Conservation (phyloP, 768 basidiomycete species). For the Stropharia rugosoannulata region DNA sequence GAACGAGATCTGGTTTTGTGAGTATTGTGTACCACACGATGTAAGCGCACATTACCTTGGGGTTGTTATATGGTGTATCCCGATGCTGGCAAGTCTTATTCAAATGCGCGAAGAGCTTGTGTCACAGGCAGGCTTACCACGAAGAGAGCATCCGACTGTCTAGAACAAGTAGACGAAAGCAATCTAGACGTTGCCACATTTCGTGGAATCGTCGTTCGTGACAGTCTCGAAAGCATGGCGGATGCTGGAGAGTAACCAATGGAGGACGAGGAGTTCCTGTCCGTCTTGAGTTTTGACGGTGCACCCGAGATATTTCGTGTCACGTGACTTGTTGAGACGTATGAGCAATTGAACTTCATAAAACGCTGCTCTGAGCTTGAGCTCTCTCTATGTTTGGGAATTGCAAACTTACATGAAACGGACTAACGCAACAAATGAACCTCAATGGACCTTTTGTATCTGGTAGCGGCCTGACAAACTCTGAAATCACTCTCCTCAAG, state of each 20-base stretch:
- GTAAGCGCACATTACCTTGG: conserved; percentile 49
- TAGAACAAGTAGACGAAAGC: conserved; percentile 42
- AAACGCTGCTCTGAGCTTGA: no score
- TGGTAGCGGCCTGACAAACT: conserved; percentile 11
- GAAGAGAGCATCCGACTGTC: conserved; percentile 82
- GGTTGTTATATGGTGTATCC: conserved; percentile 93
- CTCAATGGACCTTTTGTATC: background rate
- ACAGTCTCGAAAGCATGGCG: conserved; percentile 21
- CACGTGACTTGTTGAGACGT: background rate
- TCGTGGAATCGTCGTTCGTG: conserved; percentile 14
- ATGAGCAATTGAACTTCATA: no score
- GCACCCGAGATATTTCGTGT: conserved; percentile 8
- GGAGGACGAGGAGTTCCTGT: background rate
- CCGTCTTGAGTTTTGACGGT: background rate
- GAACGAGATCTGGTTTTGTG: conserved; percentile 73
- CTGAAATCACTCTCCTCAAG: conserved; percentile 24
- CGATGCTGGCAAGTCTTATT: conserved; percentile 66
- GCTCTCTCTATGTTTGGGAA: background rate
- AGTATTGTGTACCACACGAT: background rate
- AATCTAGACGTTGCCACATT: conserved; percentile 26
- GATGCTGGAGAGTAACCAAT: background rate
- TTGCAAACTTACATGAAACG: background rate
- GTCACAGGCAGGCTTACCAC: conserved; percentile 54
- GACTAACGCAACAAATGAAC: background rate
- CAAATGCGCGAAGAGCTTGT: conserved; percentile 8